Evolutionary conservation across 78 protist genomes (phyloP).

Genomic region (Salpingoeca rosetta): DNA sequence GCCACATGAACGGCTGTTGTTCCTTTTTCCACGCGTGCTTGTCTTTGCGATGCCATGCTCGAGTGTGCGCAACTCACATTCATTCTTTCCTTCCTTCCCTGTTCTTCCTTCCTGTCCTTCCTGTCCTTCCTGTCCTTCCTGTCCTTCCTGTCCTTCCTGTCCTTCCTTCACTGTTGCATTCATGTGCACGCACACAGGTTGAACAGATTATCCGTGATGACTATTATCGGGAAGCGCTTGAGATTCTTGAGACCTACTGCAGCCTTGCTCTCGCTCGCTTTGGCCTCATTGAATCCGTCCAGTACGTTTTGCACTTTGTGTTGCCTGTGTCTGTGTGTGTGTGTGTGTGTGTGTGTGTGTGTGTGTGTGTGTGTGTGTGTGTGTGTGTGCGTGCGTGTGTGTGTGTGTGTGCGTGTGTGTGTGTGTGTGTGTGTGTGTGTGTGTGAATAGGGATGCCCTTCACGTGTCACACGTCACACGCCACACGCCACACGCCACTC

Average conservation of each 20-base stretch:
- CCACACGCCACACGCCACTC: no score
- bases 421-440: not conserved
- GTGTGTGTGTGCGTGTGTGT: not conserved
- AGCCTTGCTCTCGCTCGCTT: slow-evolving; percentile 15
- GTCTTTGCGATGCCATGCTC: not conserved
- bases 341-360: no score
- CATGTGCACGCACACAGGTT: no score
- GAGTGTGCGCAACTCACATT: not conserved
- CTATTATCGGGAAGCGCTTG: slow-evolving; percentile 7
- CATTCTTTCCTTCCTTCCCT: no score
- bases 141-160: no score
- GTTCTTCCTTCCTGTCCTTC: no score
- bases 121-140: no score
- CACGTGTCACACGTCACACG: not conserved
- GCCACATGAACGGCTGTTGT: not conserved
- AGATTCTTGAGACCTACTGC: slow-evolving; percentile 20
- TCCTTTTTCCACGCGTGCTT: not conserved
- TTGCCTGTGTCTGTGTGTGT: no score
- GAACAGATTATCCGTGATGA: slow-evolving; percentile 27
- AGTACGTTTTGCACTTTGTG: not conserved
- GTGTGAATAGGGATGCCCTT: not conserved
- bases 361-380: not conserved
- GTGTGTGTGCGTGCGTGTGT: not conserved
- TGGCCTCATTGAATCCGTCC: slow-evolving; percentile 1
- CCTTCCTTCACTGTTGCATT: no score